Conservation (phyloP, 2,329 filamentous ascomycete species). For the Cladosporium sp. region DNA sequence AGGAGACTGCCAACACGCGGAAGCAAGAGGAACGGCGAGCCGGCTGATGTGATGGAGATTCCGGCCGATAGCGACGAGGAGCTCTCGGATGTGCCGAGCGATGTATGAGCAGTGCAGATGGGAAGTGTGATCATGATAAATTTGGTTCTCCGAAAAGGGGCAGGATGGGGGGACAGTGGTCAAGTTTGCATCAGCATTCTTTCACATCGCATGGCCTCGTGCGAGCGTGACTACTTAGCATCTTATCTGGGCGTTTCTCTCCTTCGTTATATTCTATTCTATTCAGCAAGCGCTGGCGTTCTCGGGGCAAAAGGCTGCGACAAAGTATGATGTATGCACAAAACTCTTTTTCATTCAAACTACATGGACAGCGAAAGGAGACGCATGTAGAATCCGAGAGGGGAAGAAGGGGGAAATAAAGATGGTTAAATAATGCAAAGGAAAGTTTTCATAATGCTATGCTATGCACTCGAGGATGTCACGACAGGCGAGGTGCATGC, state of each 20-base stretch:
- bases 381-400: not conserved
- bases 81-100: conserved; percentile 24
- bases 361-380: too few species aligned
- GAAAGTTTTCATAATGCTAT: not conserved
- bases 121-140: not conserved
- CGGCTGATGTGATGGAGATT: conserved; percentile 24
- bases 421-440: not conserved
- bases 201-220: too few species aligned
- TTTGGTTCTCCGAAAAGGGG: too few species aligned
- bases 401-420: too few species aligned
- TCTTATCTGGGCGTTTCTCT: too few species aligned
- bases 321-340: not conserved
- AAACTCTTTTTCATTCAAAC: too few species aligned
- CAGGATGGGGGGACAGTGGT: too few species aligned
- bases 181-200: too few species aligned
- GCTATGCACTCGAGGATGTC: not conserved
- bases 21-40: conserved; percentile 17
- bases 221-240: too few species aligned
- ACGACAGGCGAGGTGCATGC: too few species aligned
- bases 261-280: too few species aligned
- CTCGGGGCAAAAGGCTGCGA: not conserved
- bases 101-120: conserved; percentile 15
- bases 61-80: conserved; percentile 23
- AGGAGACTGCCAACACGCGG: conserved; percentile 17
- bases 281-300: not conserved